phyloP scores from a whole-genome alignment of 2,329 filamentous ascomycete genomes.

The Colletotrichum euphorbiae region DNA sequence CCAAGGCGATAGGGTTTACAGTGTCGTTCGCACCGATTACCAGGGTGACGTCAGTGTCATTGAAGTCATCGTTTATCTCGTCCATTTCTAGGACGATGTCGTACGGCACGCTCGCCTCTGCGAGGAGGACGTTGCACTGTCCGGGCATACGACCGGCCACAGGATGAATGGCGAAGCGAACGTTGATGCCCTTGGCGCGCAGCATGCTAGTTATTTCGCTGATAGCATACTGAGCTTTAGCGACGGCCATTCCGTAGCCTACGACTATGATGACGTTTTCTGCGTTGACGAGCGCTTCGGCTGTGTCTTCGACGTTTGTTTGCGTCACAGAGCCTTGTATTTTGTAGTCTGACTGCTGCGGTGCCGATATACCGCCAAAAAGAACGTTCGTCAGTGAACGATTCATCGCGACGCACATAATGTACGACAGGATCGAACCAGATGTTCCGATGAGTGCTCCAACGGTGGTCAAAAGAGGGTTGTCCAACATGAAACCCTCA shows the following conservation, averaged over 20 bases:
- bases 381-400: slow-evolving; percentile 88
- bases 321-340: slow-evolving; percentile 84
- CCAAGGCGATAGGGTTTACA: slow-evolving; percentile 89
- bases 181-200: slow-evolving; percentile 80
- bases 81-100: slow-evolving; percentile 96
- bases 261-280: slow-evolving; percentile 92
- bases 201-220: slow-evolving; percentile 82
- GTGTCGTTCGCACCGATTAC: slow-evolving; percentile 95
- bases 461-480: slow-evolving; percentile 84
- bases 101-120: slow-evolving; percentile 88
- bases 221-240: slow-evolving; percentile 92
- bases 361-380: slow-evolving; percentile 81
- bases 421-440: slow-evolving; percentile 89
- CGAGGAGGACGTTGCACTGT: slow-evolving; percentile 90
- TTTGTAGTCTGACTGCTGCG: slow-evolving; percentile 72
- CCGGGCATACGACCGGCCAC: slow-evolving; percentile 94
- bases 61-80: slow-evolving; percentile 93
- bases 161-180: slow-evolving; percentile 90
- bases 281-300: slow-evolving; percentile 78
- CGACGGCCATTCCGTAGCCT: slow-evolving; percentile 94
- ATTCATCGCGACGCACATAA: slow-evolving; percentile 93
- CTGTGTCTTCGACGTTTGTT: slow-evolving; percentile 83
- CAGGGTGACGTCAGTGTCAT: slow-evolving; percentile 85
- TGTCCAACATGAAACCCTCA: slow-evolving; percentile 92
- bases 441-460: slow-evolving; percentile 90